Evolutionary conservation across 1,139 yeast species (phyloP).

Genomic region (Suhomyces bokatorum): DNA sequence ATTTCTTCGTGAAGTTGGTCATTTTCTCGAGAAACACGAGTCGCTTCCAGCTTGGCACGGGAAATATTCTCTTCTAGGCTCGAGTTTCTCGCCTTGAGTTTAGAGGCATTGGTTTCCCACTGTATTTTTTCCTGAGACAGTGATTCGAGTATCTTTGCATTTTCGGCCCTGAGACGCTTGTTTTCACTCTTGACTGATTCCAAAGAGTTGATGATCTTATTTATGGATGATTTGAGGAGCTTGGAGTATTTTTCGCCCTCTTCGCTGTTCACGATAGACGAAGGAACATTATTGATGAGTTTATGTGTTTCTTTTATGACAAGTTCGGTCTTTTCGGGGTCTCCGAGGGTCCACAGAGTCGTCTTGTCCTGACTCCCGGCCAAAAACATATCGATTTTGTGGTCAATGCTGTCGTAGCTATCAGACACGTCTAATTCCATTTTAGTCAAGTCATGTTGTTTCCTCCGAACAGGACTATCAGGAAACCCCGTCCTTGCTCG

Average conservation of each 20-base stretch:
- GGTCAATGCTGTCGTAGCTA: slow-evolving; percentile 14
- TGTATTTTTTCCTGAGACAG: not conserved
- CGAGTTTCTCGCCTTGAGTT: slow-evolving; percentile 4
- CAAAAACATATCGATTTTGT: slow-evolving; percentile 13
- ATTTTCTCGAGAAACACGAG: slow-evolving; percentile 12
- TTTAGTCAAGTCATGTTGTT: slow-evolving; percentile 2
- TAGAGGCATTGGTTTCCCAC: not conserved
- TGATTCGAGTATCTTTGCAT: slow-evolving; percentile 11
- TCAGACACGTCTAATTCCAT: slow-evolving; percentile 9
- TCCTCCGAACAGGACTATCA: slow-evolving; percentile 17
- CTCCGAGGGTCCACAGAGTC: slow-evolving; percentile 9
- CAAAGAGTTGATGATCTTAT: slow-evolving; percentile 25
- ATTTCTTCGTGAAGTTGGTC: slow-evolving; percentile 15
- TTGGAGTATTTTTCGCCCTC: slow-evolving; percentile 31
- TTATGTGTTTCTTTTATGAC: slow-evolving; percentile 34
- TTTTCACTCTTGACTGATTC: slow-evolving; percentile 21
- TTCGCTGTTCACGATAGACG: slow-evolving; percentile 21
- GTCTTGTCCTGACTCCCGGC: slow-evolving; percentile 2
- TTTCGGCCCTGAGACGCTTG: slow-evolving; percentile 18
- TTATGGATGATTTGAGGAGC: slow-evolving; percentile 25
- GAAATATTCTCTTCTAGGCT: slow-evolving; percentile 2
- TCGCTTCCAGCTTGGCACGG: slow-evolving; percentile 1
- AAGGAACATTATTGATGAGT: slow-evolving; percentile 27
- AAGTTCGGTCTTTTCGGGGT: slow-evolving; percentile 25
- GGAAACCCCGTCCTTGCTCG: slow-evolving; percentile 18